Base-by-base conservation (phyloP, 1,284 basidiomycete species). In the Sanghuangporus baumii region DNA sequence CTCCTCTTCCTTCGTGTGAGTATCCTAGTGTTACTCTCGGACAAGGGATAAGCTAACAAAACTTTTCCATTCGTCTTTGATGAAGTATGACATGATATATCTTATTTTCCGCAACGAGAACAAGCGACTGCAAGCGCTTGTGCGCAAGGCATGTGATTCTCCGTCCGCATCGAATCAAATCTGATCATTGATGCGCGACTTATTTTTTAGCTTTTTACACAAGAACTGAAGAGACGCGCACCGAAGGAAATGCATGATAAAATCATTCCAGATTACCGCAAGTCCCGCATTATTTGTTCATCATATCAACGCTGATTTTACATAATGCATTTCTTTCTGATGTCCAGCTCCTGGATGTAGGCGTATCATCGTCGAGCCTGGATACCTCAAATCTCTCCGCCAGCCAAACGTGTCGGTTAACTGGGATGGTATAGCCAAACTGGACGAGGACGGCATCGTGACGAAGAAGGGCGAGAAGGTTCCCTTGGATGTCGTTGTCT, bases 191-290 rank as follows among this genome's bases (percentile, higher is more conserved):
- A 26, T 9, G 12, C 16, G 7, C 37, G 9, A 7, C 16, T 7
- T 18, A 16, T 14, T 18, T 14, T 40, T 8, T 47, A 83, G 81
- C 31, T 58, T 9, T 64, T 83, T 31, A 72, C 74, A 5, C 57
- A 63, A 6, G 81, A 84, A 68, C 81, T 86, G 57, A 76, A 73
- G 63, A 66, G 63, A 6, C 77, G 65, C 43, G 79, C 78, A 1
- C 83, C 83, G 0, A 74, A 78, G 65, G 73, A 79, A 60, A 76
- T 81, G 64, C 70, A 74, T 43, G 69, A 76, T 34, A 71, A 73
- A 38, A 71, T 86, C 38, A 78, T 79, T 40, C 84, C 83, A 2
- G 69, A 73, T 12, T 85, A 79, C 71, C 74, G 82, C 81, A 67
- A 46, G 79, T 56, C 26, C 16, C 34, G 26, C 12, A 12, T 48